A percentile compares a stretch with the other conserved stretches of the same genome.
Evolutionary conservation across 2,329 filamentous ascomycete species (phyloP).

Genomic region (Penicillium sp.): DNA sequence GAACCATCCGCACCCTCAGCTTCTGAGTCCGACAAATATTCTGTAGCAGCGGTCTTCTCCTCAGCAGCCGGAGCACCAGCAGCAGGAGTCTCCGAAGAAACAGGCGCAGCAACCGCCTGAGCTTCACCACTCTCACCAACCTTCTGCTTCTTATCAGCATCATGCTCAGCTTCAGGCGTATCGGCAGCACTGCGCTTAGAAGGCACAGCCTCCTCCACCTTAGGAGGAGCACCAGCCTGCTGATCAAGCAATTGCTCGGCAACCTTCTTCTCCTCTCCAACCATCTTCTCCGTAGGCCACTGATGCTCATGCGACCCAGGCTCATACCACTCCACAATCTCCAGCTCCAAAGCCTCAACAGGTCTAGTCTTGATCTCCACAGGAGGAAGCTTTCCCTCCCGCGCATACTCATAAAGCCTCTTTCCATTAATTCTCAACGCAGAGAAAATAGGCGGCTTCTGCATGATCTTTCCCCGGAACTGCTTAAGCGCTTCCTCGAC

Average conservation of each 20-base stretch:
- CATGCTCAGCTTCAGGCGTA: constrained; percentile 18
- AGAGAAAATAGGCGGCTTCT: constrained; percentile 89
- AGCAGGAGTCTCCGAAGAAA: constrained; percentile 13
- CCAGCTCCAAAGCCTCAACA: constrained; percentile 75
- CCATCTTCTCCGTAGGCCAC: constrained; percentile 79
- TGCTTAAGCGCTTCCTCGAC: constrained; percentile 74
- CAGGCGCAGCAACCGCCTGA: constrained; percentile 12
- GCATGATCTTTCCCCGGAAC: constrained; percentile 82
- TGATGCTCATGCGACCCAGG: constrained; percentile 76
- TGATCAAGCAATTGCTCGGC: constrained; percentile 63
- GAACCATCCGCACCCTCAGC: constrained; percentile 4
- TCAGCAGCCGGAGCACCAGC: constrained; percentile 10
- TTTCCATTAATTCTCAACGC: constrained; percentile 93
- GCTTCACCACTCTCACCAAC: constrained; percentile 29
- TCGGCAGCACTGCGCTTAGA: constrained; percentile 37
- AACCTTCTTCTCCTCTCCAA: constrained; percentile 70
- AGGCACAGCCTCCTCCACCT: constrained; percentile 26
- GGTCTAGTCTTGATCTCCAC: constrained; percentile 78
- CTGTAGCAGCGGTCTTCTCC: constrained; percentile 12
- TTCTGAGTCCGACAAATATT: constrained; percentile 14
- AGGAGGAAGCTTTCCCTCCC: constrained; percentile 83
- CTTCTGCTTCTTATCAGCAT: constrained; percentile 34
- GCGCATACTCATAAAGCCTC: constrained; percentile 91
- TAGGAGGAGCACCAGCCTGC: constrained; percentile 26
- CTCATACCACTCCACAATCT: constrained; percentile 80